phyloP scores from a whole-genome alignment of 768 basidiomycete genomes.

The Leccinum disarticulatum region DNA sequence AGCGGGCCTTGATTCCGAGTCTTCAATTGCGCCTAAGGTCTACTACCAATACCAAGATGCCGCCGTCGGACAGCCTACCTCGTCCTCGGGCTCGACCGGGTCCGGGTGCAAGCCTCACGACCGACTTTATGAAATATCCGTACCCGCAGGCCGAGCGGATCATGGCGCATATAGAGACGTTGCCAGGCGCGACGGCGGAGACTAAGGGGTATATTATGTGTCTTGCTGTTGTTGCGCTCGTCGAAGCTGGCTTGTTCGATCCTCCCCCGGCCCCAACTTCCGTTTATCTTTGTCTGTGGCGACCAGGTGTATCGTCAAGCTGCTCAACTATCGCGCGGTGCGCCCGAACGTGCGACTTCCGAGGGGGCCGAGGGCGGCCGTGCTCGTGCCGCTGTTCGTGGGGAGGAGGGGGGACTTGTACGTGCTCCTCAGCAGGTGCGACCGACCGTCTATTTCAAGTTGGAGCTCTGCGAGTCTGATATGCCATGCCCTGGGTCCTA shows the following conservation, averaged over 20 bases:
- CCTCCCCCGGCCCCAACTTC: background rate
- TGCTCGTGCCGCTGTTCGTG: constrained; percentile 82
- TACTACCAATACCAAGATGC: background rate
- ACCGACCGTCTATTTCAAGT: constrained; percentile 5
- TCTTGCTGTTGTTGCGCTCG: background rate
- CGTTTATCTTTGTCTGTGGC: background rate
- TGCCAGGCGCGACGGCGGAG: constrained; percentile 19
- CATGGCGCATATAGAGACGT: constrained; percentile 10
- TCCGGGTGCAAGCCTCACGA: background rate
- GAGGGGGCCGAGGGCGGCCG: constrained; percentile 64
- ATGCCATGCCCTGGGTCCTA: background rate
- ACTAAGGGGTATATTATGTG: constrained; percentile 19
- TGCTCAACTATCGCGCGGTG: constrained; percentile 27
- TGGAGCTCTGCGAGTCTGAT: background rate
- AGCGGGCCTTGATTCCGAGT: too few relatives aligned
- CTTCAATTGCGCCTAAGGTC: too few relatives aligned
- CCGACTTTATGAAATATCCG: constrained; percentile 22
- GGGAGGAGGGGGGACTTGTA: constrained; percentile 83
- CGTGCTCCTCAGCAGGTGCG: constrained; percentile 78
- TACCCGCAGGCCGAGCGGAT: constrained; percentile 10
- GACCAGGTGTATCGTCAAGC: constrained; percentile 26
- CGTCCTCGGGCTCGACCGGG: too few relatives aligned
- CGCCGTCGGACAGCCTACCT: constrained; percentile 13
- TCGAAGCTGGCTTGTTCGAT: background rate
- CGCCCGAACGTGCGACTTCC: constrained; percentile 45